Evolutionary conservation across 352 stramenopile species (phyloP).

Genomic region (Phytopythium delawarense): DNA sequence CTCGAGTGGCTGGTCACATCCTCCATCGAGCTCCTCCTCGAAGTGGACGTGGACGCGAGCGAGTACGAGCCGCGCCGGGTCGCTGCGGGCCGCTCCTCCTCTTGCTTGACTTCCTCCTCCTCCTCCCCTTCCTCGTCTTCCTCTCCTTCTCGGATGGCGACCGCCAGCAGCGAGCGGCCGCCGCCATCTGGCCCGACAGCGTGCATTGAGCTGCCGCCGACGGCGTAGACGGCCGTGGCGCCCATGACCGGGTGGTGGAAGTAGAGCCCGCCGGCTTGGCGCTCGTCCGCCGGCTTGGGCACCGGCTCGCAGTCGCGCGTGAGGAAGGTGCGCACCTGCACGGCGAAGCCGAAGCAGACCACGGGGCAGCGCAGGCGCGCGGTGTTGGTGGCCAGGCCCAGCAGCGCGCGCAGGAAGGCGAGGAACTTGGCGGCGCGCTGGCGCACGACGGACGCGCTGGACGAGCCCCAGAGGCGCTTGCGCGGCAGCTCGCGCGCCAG

Average conservation of each 20-base stretch:
- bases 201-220: constrained; percentile 10
- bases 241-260: neutral
- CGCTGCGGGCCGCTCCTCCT: neutral
- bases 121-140: constrained; percentile 25
- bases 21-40: neutral
- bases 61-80: constrained; percentile 1
- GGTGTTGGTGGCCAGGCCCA: constrained; percentile 45
- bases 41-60: neutral
- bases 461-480: constrained; percentile 59
- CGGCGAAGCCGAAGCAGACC: constrained; percentile 40
- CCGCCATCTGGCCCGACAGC: neutral
- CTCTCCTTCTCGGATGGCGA: constrained; percentile 9
- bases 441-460: constrained; percentile 31
- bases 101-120: constrained; percentile 15
- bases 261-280: constrained; percentile 16
- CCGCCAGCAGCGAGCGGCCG: neutral
- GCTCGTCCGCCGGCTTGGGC: constrained; percentile 26
- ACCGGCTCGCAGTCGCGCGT: constrained; percentile 40
- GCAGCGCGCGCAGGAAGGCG: constrained; percentile 46
- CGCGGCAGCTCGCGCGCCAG: constrained; percentile 46
- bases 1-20: neutral
- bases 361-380: constrained; percentile 55
- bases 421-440: constrained; percentile 48
- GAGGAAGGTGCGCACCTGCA: constrained; percentile 59
- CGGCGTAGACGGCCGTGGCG: neutral